Evolutionary conservation across 2,329 filamentous ascomycete species (phyloP), one percentile per base, ranked within the genome.

Genomic region (Hypoxylon sp.): DNA sequence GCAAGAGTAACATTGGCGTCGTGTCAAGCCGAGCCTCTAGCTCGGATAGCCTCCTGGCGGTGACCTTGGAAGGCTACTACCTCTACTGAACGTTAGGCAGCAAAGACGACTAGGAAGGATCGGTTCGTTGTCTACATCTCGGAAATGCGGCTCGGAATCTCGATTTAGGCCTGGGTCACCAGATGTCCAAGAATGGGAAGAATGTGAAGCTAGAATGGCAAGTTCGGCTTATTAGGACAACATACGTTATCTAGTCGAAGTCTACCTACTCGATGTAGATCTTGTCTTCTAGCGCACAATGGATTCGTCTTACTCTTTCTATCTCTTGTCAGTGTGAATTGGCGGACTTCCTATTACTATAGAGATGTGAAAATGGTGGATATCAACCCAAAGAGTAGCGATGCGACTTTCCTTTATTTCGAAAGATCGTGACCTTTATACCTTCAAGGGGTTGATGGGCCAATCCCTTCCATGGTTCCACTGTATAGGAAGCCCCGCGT

Each of bases 71-170:
- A 35, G 26, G 35, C 3, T 19, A 39, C 35, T 19, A 19, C 35
- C 44, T 57, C 37, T 54, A 46, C 22, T 19, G 42, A 29, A 13
- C 29, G 29, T 67, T 65, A 35, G 59, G 59, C 59, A 67, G 31
- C 52, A 64, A 69, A 42, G n/a, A 13, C 31, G 14, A n/a, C 17
- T 44, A 17, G 39, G 17, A 10, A 52, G n/a, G 9, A 10, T 39
- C 31, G 13, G 8, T 22, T 54, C n/a, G 24, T 29, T 22, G 29
- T 55, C 14, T n/a, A 17, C 44, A 35, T 10, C 31, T 44, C 24
- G n/a, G 3, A 19, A n/a, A 42, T 29, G 51, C 11, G 51, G 37
- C 60, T 42, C 19, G 17, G 29, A 14, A 10, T 8, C 17, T 52
- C 13, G 19, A 52, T 47, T n/a, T 13, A 1, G 9, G 35, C n/a